Evolutionary conservation across 768 basidiomycete genomes (phyloP).

Genomic region (Leucosporidium creatinivorum): DNA sequence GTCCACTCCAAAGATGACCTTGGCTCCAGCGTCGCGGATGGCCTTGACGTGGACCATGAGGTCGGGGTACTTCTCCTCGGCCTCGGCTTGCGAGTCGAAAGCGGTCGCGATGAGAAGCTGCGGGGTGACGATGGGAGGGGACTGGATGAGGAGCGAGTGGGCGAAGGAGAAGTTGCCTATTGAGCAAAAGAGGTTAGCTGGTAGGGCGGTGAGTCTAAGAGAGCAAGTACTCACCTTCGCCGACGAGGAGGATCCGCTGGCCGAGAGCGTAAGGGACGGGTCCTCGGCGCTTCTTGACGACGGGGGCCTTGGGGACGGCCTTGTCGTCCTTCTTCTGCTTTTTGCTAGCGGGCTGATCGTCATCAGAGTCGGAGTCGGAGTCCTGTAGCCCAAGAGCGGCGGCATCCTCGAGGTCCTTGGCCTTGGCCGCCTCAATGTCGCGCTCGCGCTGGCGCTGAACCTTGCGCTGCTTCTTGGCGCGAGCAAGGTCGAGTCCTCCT

Average conservation of each 20-base stretch:
- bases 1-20: slow-evolving; percentile 73
- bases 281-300: slow-evolving; percentile 11
- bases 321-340: neutral
- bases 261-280: slow-evolving; percentile 11
- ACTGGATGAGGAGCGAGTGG: slow-evolving; percentile 59
- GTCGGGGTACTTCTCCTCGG: slow-evolving; percentile 70
- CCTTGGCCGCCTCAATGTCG: neutral
- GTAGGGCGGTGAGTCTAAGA: neutral
- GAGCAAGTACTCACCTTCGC: slow-evolving; percentile 56
- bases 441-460: neutral
- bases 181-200: no score
- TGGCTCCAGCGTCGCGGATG: slow-evolving; percentile 56
- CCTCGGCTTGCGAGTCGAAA: slow-evolving; percentile 69
- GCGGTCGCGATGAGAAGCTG: slow-evolving; percentile 67
- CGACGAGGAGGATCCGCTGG: slow-evolving; percentile 55
- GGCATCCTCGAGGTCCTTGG: neutral
- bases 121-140: slow-evolving; percentile 40
- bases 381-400: neutral
- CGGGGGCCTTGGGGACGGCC: slow-evolving; percentile 2
- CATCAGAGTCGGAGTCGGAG: neutral
- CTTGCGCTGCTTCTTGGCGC: neutral
- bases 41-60: slow-evolving; percentile 54
- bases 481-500: neutral
- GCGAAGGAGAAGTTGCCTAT: slow-evolving; percentile 78
- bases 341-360: neutral